Conservation (phyloP, 148 eudicot species). For the Nepenthes gracilis region DNA sequence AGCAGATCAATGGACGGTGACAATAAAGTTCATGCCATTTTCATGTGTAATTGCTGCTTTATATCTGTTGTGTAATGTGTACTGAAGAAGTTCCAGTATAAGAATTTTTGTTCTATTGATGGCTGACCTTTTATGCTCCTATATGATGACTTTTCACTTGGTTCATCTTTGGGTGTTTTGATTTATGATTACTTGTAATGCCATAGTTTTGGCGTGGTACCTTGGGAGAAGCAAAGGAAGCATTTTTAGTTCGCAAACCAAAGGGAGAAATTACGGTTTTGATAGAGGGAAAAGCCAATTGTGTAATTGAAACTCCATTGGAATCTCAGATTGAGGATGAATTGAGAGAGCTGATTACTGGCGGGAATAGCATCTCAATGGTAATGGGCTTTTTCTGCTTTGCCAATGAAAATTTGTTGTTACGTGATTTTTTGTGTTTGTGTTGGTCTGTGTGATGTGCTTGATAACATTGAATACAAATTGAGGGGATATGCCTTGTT, state of each 20-base stretch:
- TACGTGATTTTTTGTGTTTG: neutral
- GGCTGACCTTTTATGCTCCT: too few species aligned
- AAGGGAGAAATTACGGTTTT: constrained; percentile 95
- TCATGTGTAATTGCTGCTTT: too few species aligned
- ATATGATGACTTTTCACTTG: too few species aligned
- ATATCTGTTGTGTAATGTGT: too few species aligned
- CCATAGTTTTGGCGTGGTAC: constrained; percentile 94
- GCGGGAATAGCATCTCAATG: constrained; percentile 79
- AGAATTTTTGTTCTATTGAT: too few species aligned
- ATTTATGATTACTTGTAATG: neutral
- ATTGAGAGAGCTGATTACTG: constrained; percentile 50
- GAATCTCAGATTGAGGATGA: constrained; percentile 75
- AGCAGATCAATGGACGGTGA: too few species aligned
- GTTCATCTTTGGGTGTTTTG: too few species aligned
- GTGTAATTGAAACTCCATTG: constrained; percentile 35
- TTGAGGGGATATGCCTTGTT: too few species aligned
- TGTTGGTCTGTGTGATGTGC: too few species aligned
- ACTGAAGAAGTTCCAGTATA: too few species aligned
- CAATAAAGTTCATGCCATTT: too few species aligned
- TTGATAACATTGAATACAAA: too few species aligned
- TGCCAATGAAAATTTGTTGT: constrained; percentile 1
- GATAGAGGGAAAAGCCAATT: constrained; percentile 53
- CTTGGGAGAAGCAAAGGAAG: constrained; percentile 58
- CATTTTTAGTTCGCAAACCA: constrained; percentile 48
- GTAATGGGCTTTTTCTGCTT: constrained; percentile 20